A percentile compares a stretch with the other conserved stretches of the same genome.
Conservation (phyloP, 306 rosid species). For the Trifolium subterraneum region DNA sequence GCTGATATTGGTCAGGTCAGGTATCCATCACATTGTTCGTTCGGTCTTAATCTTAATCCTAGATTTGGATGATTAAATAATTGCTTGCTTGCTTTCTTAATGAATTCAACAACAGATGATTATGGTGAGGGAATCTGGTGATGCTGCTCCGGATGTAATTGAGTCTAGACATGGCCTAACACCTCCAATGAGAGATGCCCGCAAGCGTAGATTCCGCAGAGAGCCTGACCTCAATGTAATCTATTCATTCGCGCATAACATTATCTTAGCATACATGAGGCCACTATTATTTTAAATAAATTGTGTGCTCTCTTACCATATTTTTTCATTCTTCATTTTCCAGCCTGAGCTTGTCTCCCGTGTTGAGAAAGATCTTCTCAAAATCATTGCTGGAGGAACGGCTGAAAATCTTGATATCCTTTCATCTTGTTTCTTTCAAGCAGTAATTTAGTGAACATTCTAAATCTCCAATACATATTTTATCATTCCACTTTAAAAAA, state of each 20-base stretch:
- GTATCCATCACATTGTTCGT: slow-evolving; percentile 13
- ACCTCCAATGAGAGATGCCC: slow-evolving; percentile 97
- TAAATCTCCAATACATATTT: background rate
- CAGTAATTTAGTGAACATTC: slow-evolving; percentile 13
- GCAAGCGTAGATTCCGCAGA: slow-evolving; percentile 90
- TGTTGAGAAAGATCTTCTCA: slow-evolving; percentile 92
- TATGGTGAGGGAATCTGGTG: slow-evolving; percentile 52
- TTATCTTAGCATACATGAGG: background rate
- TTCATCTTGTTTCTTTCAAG: slow-evolving; percentile 27
- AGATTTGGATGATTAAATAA: slow-evolving; percentile 7
- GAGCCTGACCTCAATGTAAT: slow-evolving; percentile 92
- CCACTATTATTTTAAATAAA: background rate
- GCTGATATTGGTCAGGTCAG: slow-evolving; percentile 58
- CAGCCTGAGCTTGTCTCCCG: slow-evolving; percentile 97
- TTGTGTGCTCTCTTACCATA: background rate
- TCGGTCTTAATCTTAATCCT: background rate
- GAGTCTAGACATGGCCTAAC: slow-evolving; percentile 94
- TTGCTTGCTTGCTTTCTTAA: background rate
- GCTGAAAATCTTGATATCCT: slow-evolving; percentile 85
- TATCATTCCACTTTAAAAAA: background rate
- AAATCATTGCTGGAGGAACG: slow-evolving; percentile 78
- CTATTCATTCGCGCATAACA: background rate
- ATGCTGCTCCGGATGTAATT: slow-evolving; percentile 58
- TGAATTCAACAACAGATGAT: slow-evolving; percentile 43
- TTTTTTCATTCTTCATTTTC: slow-evolving; percentile 38